Evolutionary conservation across 1,284 basidiomycete species (phyloP), one percentile per base, ranked within the genome.

Genomic region (Stygiomarasmius scandens): DNA sequence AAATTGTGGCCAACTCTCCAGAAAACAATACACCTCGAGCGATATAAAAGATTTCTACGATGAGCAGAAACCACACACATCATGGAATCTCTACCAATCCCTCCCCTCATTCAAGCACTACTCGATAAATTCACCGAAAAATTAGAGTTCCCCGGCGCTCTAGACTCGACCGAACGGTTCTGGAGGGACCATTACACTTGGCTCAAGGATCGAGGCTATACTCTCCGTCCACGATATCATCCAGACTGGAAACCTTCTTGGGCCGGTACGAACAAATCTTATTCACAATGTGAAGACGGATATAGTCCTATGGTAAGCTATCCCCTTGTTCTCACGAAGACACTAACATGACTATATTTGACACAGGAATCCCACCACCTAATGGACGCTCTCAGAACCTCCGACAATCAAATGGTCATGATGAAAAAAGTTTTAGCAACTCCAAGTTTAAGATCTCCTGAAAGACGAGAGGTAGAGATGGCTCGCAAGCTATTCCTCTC

Each of bases 171-270:
- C 16, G 60, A 67, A 49, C 1, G 54, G 32, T 32, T 32, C 29
- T 72, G 71, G 71, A 66, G 65, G 25, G 66, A 69, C 50, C 63
- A 65, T 10, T 68, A 64, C 44, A 52, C 53, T 2, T 68, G 66
- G 59, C 60, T 72, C 2, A 49, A 60, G 34, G 56, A 66, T 22
- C 59, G 54, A 24, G 71, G 72, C 8, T 71, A 69, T 50, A 62
- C 64, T 55, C 56, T 74, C 11, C 68, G 72, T 3, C 66, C 68
- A 6, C 64, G 71, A 8, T 74, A 68, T 58, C 62, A 63, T 27
- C 68, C 67, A 0, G 61, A 59, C 3, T 74, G 72, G 71, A 62
- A 56, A 5, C 63, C 70, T 16, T 69, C 65, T 16, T 63, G 64
- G 60, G 58, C 16, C 2, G 27, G 20, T 12, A 32, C 23, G n/a